Evolutionary conservation across 2,329 filamentous ascomycete genomes (phyloP).

Genomic region (Colletotrichum sansevieriae): DNA sequence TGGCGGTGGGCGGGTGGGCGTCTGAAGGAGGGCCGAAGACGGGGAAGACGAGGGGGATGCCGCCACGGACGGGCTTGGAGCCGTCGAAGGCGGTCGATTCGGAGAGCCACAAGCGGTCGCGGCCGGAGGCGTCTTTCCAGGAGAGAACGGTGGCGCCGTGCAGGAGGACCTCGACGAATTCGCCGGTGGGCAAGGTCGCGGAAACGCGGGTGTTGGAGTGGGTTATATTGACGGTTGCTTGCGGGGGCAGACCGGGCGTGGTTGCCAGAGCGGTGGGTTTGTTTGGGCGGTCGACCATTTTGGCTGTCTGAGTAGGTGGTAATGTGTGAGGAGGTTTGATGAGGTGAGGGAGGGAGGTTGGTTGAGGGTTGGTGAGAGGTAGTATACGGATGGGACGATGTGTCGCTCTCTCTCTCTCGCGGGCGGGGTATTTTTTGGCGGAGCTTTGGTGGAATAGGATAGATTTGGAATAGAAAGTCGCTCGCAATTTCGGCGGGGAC

Average conservation of each 20-base stretch:
- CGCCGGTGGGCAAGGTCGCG: constrained; percentile 87
- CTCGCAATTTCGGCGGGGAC: not conserved
- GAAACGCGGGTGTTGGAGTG: constrained; percentile 79
- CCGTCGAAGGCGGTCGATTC: constrained; percentile 86
- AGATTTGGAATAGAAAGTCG: no score
- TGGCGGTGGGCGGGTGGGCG: constrained; percentile 77
- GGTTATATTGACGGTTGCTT: constrained; percentile 80
- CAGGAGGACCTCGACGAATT: constrained; percentile 88
- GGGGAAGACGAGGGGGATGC: constrained; percentile 93
- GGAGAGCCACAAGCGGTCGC: constrained; percentile 90
- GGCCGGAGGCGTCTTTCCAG: constrained; percentile 86
- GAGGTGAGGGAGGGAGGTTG: constrained; percentile 6
- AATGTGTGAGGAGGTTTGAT: not conserved
- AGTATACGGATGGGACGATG: not conserved
- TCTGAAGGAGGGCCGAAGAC: constrained; percentile 88
- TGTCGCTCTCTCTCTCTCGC: not conserved
- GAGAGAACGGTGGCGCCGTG: constrained; percentile 92
- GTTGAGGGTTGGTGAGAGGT: constrained; percentile 9
- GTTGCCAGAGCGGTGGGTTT: constrained; percentile 83
- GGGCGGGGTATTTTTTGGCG: not conserved
- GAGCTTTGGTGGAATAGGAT: not conserved
- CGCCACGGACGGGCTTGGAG: constrained; percentile 88
- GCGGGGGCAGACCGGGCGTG: constrained; percentile 80
- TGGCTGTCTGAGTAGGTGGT: constrained; percentile 4
- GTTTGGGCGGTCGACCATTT: constrained; percentile 86